These are phyloP conservation scores for Candida tetrigidarum DNA, from an alignment of 1,139 yeast genomes.

Conservation along the genomic window DNA sequence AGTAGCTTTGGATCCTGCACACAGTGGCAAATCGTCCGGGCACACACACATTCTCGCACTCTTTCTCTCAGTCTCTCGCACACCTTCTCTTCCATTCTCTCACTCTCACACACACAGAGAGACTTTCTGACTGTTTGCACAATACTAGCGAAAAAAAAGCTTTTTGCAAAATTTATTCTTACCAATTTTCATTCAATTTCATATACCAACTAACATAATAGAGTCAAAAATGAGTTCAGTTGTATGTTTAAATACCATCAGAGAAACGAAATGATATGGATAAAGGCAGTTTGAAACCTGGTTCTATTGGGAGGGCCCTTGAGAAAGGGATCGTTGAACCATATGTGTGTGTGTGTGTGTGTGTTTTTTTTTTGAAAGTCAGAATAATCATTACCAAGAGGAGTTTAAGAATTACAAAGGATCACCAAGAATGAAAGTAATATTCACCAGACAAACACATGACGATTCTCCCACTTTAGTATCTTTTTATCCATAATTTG, in stretches of 20 bases:
- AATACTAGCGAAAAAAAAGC: conserved; percentile 17
- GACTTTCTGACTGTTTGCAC: conserved; percentile 9
- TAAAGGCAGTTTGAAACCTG: not conserved
- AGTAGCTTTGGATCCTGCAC: no score
- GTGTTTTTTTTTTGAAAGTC: no score
- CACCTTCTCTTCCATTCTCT: conserved; percentile 5
- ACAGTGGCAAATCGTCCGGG: no score
- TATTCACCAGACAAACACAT: no score
- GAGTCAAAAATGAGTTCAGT: conserved; percentile 36
- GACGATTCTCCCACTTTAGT: no score
- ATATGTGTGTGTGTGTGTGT: no score
- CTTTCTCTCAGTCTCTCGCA: not conserved
- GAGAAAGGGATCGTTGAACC: no score
- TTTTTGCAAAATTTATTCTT: conserved; percentile 21
- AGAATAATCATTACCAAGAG: no score
- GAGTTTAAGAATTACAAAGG: no score
- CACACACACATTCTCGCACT: not conserved
- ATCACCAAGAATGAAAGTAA: not conserved
- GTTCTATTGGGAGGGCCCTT: no score
- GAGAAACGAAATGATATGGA: conserved; percentile 5
- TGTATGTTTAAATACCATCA: conserved; percentile 28
- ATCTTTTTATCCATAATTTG: not conserved
- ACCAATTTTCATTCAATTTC: conserved; percentile 10
- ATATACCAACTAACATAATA: conserved; percentile 12
- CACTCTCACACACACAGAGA: conserved; percentile 6